Evolutionary conservation across 2,329 filamentous ascomycete genomes (phyloP).

Genomic region (Colletotrichum plurivorum): DNA sequence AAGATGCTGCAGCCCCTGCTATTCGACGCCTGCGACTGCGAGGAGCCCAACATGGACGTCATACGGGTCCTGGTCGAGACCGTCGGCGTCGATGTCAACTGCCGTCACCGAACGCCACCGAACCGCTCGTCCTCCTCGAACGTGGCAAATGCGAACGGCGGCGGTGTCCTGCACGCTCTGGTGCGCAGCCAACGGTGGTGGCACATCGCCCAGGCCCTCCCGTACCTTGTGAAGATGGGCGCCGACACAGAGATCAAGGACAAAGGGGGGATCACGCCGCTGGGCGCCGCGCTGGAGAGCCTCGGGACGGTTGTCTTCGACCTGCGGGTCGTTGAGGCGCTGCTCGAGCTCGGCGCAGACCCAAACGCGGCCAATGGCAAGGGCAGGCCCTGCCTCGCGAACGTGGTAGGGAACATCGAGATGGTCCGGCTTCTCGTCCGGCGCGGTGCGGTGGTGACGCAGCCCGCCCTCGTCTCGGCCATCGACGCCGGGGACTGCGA

Average conservation of each 20-base stretch:
- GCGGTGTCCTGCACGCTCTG: background rate
- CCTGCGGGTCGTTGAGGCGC: slow-evolving; percentile 1
- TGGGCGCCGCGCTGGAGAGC: slow-evolving; percentile 1
- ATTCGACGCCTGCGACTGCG: slow-evolving; percentile 46
- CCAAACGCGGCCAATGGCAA: background rate
- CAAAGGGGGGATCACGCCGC: slow-evolving; percentile 1
- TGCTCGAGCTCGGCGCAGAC: slow-evolving; percentile 10
- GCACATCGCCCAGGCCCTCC: slow-evolving; percentile 5
- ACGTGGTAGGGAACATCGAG: background rate
- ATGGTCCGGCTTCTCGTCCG: slow-evolving; percentile 2
- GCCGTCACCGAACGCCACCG: too few species aligned
- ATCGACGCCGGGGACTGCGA: slow-evolving; percentile 1
- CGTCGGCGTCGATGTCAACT: slow-evolving; percentile 49
- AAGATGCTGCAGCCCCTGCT: slow-evolving; percentile 43
- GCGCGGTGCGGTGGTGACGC: background rate
- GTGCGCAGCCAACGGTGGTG: slow-evolving; percentile 15
- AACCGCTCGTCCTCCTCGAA: too few species aligned
- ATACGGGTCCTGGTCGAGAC: slow-evolving; percentile 52
- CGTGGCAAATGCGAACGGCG: background rate
- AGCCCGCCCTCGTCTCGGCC: background rate
- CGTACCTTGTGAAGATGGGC: slow-evolving; percentile 6
- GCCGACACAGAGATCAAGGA: slow-evolving; percentile 3
- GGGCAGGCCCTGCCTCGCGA: slow-evolving; percentile 12
- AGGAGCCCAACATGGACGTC: slow-evolving; percentile 53
- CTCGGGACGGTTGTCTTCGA: background rate